Base-by-base conservation (phyloP, 2,329 filamentous ascomycete genomes). In the Cytospora schulzeri region DNA sequence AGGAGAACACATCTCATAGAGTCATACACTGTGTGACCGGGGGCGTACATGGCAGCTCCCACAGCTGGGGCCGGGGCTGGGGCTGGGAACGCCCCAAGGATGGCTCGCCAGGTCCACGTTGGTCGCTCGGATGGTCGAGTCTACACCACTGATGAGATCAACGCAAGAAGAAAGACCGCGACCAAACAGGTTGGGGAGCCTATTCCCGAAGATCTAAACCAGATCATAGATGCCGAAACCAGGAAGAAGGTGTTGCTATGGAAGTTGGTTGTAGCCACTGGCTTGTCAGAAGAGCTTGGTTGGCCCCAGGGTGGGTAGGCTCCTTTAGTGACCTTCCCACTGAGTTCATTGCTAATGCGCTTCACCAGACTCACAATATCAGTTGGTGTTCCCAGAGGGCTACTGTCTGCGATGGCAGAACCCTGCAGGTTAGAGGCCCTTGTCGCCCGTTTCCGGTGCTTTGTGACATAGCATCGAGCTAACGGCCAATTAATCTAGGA, bases 361-460 rank as follows among this genome's bases (percentile, higher is more conserved):
- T 45, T 8, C 5, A 26, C 8, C 28, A 62, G 65, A 62, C 31
- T 33, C 51, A 4, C 65, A 65, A 57, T 67, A 67, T 26, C 62
- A 65, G 51, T 28, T 65, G 35, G 19, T 45, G 1, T 67, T 67
- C 33, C 65, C 65, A 15, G 65, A 67, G 9, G 33, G 56, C 12
- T 67, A 65, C 33, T 67, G 59, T 33, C 15, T 67, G 41, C 61
- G 65, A 62, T 66, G 62, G 57, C 54, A 51, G 26, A 50, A 41
- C 26, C 29, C 50, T 38, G 51, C 53, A 50, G 55, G 61, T 59
- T 11, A 45, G 48, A 35, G 8, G 5, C 24, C 22, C 45, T n/a
- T 4, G 31, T 26, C 50, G 4, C 29, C 3, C 29, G 7, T 12
- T 5, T 35, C 29, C 29, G 7, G 9, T 60, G n/a, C 22, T 14